These are phyloP conservation scores for Coriolopsis trogii DNA, from an alignment of 1,284 basidiomycete species.

Conservation along the genomic window DNA sequence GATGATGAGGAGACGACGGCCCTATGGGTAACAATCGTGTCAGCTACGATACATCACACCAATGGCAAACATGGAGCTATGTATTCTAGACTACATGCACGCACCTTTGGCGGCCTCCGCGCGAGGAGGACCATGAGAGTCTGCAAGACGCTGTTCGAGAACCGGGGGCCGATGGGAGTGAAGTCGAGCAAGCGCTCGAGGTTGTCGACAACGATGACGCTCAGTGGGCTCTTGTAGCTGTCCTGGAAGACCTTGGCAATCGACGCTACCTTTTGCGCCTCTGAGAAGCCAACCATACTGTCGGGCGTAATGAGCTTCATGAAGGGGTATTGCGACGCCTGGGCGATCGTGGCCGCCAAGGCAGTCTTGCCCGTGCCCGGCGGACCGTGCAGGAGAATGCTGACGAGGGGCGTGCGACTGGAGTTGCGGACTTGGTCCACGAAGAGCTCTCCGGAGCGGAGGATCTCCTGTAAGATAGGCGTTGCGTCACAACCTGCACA, in stretches of 20 bases:
- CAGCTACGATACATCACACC: no score
- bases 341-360: conserved; percentile 92
- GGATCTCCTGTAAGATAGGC: no score
- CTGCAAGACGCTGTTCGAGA: conserved; percentile 95
- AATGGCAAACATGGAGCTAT: no score
- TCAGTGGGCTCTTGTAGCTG: conserved; percentile 96
- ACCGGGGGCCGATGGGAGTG: conserved; percentile 97
- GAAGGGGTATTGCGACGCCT: conserved; percentile 93
- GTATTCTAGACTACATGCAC: no score
- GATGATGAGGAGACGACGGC: conserved; percentile 89
- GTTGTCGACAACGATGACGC: conserved; percentile 96
- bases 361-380: conserved; percentile 96
- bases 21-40: no score
- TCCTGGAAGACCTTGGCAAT: conserved; percentile 96
- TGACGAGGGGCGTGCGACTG: conserved; percentile 91
- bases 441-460: conserved; percentile 90
- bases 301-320: conserved; percentile 98
- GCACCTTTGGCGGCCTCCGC: conserved; percentile 90
- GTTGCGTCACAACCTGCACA: no score
- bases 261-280: conserved; percentile 88
- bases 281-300: conserved; percentile 94
- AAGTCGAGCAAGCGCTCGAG: conserved; percentile 91
- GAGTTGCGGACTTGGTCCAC: conserved; percentile 95
- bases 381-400: conserved; percentile 87
- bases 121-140: conserved; percentile 89